These are phyloP conservation scores for Sambucus nigra DNA, from an alignment of 129 eudicot species.

Conservation along the genomic window DNA sequence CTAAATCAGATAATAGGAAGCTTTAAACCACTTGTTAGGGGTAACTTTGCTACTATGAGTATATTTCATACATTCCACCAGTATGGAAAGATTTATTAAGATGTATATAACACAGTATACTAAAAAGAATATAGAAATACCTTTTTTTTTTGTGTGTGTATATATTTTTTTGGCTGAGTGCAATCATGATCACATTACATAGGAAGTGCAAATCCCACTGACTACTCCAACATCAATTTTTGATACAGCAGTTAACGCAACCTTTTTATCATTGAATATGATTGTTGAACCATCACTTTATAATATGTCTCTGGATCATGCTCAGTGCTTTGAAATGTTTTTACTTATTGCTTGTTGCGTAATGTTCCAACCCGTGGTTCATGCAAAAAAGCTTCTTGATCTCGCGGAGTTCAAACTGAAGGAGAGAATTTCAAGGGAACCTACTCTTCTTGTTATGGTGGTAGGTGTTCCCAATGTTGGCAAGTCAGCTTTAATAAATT, in stretches of 20 bases:
- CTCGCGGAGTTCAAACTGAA: constrained; percentile 82
- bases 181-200: no score
- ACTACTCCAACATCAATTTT: background rate
- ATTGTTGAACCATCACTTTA: background rate
- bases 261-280: background rate
- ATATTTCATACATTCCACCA: no score
- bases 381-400: constrained; percentile 55
- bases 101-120: no score
- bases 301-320: background rate
- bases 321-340: background rate
- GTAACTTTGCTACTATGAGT: no score
- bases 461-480: constrained; percentile 99
- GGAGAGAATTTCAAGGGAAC: constrained; percentile 75
- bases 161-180: no score
- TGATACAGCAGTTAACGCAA: background rate
- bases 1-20: no score
- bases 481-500: constrained; percentile 86
- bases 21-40: no score
- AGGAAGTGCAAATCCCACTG: background rate
- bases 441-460: constrained; percentile 94
- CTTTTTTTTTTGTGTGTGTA: no score
- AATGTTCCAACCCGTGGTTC: background rate
- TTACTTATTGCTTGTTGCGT: constrained; percentile 15
- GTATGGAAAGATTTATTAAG: no score
- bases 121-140: no score